A percentile compares a stretch with the other conserved stretches of the same genome.
Evolutionary conservation across 495 filamentous ascomycete genomes (phyloP).

Genomic region (Gamarada debralockiae): DNA sequence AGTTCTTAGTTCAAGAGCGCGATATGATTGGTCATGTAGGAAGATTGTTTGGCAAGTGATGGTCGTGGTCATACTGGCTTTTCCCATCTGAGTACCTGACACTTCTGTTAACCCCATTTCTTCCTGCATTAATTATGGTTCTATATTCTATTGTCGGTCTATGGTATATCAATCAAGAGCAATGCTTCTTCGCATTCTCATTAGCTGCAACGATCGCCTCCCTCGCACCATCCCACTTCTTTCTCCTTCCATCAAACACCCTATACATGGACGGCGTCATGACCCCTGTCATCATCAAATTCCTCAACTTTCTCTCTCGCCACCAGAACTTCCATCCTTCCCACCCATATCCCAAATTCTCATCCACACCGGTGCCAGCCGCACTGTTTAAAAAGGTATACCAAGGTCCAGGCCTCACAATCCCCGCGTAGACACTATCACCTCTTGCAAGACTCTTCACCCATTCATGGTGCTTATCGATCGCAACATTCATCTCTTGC

Average conservation of each 20-base stretch:
- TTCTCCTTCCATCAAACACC: slow-evolving; percentile 32
- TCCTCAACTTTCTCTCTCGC: slow-evolving; percentile 29
- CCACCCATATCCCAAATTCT: slow-evolving; percentile 34
- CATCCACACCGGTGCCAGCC: slow-evolving; percentile 38
- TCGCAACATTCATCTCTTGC: slow-evolving; percentile 26
- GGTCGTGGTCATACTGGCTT: too few species aligned
- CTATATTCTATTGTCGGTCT: too few species aligned
- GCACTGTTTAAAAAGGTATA: slow-evolving; percentile 31
- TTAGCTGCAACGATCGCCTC: slow-evolving; percentile 31
- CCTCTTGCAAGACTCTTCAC: slow-evolving; percentile 12
- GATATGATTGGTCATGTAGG: too few species aligned
- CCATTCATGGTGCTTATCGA: slow-evolving; percentile 33
- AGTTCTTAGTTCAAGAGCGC: too few species aligned
- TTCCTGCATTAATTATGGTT: too few species aligned
- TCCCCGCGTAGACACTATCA: background rate
- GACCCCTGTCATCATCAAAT: slow-evolving; percentile 32
- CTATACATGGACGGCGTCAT: slow-evolving; percentile 31
- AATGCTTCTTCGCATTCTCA: slow-evolving; percentile 24
- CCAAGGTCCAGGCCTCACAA: slow-evolving; percentile 16
- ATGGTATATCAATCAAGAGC: too few species aligned
- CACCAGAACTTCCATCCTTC: slow-evolving; percentile 36
- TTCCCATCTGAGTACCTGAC: too few species aligned
- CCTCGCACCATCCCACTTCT: slow-evolving; percentile 27
- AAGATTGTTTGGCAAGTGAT: too few species aligned
- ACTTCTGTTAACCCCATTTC: too few species aligned